Base-by-base conservation (phyloP, 768 basidiomycete species). In the Tubosaeta sp. region DNA sequence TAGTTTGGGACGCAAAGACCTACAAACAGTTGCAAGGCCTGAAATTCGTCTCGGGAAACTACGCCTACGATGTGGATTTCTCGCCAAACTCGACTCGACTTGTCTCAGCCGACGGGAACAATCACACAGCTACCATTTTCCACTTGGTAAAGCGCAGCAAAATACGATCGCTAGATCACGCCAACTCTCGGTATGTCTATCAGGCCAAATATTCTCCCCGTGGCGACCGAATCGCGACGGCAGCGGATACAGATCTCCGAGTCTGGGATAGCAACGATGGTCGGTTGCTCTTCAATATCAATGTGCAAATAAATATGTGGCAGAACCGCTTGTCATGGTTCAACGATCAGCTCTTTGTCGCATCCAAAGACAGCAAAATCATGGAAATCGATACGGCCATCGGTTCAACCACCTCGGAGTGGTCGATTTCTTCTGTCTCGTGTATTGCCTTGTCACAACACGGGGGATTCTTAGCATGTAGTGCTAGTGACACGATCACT, bases 291-390 rank as follows among this genome's bases (percentile, higher is more conserved):
- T 14, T 29, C 6, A 16, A 38, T 4, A 11, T 46, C 12, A 0
- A 4, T 2, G 29, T 43, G 1, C 0, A 24, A 9, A 32, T 46
- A 4, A 6, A 25, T 10, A 3, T 47, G 12, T 0, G 1, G 11
- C 21, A 32, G 3, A 24, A 39, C 38, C 52, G 53, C 14, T 30
- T 53, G n/a, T n/a, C n/a, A 32, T 58, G 57, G 56, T 44, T 24
- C 0, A 31, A 42, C 2, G 24, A 54, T 3, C 19, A 38, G 3
- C 27, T 57, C 13, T 46, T 48, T 7, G n/a, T 42, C 3, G 2
- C 34, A 0, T 35, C 43, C 8, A 18, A 4, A 11, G 31, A 12
- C 4, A 22, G 3, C 0, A n/a, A 7, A 25, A 43, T 57, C 35
- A 46, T 38, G 11, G 4, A 32, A 11, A 2, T 49, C 10, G 12